Evolutionary conservation across 768 basidiomycete genomes (phyloP).

Genomic region (Termitomyces sp.): DNA sequence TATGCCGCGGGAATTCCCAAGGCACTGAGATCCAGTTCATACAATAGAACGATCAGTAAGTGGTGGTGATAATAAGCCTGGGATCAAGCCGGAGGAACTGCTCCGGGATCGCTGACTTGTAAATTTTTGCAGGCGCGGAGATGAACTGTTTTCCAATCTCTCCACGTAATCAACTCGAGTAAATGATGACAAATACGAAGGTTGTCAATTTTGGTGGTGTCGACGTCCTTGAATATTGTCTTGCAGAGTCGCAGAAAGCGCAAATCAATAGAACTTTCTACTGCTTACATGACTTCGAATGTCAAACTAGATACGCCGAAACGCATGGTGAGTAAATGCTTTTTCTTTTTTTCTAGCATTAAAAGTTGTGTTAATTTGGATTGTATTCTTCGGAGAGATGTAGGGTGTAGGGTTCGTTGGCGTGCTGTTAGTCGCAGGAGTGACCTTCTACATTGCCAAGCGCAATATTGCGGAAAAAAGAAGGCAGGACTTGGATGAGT

Average conservation of each 20-base stretch:
- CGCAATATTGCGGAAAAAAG: slow-evolving; percentile 24
- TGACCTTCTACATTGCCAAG: slow-evolving; percentile 28
- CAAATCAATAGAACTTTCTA: not conserved
- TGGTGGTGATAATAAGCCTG: not conserved
- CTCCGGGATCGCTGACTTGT: not conserved
- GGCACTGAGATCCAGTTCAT: not conserved
- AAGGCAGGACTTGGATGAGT: slow-evolving; percentile 26
- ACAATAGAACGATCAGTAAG: not conserved
- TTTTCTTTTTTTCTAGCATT: not conserved
- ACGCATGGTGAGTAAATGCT: slow-evolving; percentile 13
- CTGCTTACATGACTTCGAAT: slow-evolving; percentile 5
- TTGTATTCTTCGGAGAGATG: not conserved
- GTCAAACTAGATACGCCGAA: slow-evolving; percentile 15
- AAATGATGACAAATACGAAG: slow-evolving; percentile 7
- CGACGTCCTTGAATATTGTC: too few species aligned
- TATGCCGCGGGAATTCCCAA: not conserved
- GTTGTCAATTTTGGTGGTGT: too few species aligned
- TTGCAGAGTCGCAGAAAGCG: not conserved
- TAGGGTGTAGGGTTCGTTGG: slow-evolving; percentile 26
- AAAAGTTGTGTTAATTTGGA: not conserved
- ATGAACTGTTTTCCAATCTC: not conserved
- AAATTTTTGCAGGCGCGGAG: not conserved
- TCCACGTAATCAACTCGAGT: not conserved
- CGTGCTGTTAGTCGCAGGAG: slow-evolving; percentile 23
- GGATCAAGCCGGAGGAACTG: not conserved